Evolutionary conservation across 2,329 filamentous ascomycete species (phyloP).

Genomic region (Colletotrichum sp.): DNA sequence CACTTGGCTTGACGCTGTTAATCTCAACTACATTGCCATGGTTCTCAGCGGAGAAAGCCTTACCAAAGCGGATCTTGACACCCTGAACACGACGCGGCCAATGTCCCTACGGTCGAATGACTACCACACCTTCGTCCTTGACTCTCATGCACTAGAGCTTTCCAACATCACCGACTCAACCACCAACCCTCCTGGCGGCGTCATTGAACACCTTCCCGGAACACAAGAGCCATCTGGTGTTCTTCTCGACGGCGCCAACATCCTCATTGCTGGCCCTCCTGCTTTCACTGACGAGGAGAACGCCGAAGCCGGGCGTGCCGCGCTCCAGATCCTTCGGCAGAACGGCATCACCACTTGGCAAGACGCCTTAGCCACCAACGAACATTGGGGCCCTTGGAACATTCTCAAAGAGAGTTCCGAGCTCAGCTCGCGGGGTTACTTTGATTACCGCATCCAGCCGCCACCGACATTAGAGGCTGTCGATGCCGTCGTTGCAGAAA

Average conservation of each 20-base stretch:
- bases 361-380: slow-evolving; percentile 24
- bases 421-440: slow-evolving; percentile 27
- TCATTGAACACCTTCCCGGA: slow-evolving; percentile 25
- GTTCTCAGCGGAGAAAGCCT: neutral
- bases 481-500: slow-evolving; percentile 16
- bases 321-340: slow-evolving; percentile 29
- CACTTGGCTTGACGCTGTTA: slow-evolving; percentile 31
- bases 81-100: neutral
- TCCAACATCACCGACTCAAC: slow-evolving; percentile 26
- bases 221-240: slow-evolving; percentile 28
- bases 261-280: slow-evolving; percentile 25
- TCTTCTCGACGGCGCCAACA: slow-evolving; percentile 25
- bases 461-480: slow-evolving; percentile 20
- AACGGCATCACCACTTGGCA: slow-evolving; percentile 32
- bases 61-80: slow-evolving; percentile 3
- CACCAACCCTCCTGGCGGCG: slow-evolving; percentile 23
- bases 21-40: neutral
- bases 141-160: slow-evolving; percentile 25
- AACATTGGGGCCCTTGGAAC: slow-evolving; percentile 2
- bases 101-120: neutral
- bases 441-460: slow-evolving; percentile 29
- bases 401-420: slow-evolving; percentile 21
- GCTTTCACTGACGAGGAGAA: slow-evolving; percentile 23
- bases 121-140: slow-evolving; percentile 16
- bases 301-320: slow-evolving; percentile 24